Evolutionary conservation across 148 eudicot species (phyloP).

Genomic region (Simmondsia chinensis): DNA sequence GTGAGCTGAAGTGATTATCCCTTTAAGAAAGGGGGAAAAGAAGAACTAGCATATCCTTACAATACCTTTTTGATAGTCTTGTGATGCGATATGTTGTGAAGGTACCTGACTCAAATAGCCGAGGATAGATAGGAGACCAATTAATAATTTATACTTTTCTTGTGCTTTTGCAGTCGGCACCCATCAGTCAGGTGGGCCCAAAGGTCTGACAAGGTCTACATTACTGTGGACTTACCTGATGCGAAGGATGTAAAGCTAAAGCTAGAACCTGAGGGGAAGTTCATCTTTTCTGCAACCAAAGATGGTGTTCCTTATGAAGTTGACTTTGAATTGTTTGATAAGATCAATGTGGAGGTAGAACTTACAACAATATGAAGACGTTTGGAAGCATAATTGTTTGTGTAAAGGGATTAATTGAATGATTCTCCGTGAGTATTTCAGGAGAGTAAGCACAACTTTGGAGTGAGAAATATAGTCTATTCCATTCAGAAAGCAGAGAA

Average conservation of each 20-base stretch:
- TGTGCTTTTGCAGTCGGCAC: constrained; percentile 46
- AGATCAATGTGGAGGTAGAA: constrained; percentile 53
- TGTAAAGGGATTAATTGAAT: background rate
- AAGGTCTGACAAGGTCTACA: constrained; percentile 48
- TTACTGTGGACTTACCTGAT: constrained; percentile 72
- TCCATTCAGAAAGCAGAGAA: constrained; percentile 53
- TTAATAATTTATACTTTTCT: background rate
- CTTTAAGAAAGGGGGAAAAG: too few relatives aligned
- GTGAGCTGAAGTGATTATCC: too few relatives aligned
- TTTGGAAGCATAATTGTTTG: background rate
- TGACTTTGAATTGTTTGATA: constrained; percentile 52
- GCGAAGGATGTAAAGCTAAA: constrained; percentile 74
- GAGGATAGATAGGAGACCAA: too few relatives aligned
- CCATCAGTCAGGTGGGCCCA: constrained; percentile 77
- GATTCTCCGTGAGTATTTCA: constrained; percentile 11
- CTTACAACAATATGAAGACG: too few relatives aligned
- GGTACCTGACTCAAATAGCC: too few relatives aligned
- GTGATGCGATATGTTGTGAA: too few relatives aligned
- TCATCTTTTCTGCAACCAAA: constrained; percentile 51
- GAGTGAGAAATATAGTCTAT: constrained; percentile 47
- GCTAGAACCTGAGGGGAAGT: constrained; percentile 71
- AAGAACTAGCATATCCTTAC: too few relatives aligned
- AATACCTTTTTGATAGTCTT: too few relatives aligned
- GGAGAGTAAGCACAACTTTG: constrained; percentile 58
- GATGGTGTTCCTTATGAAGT: constrained; percentile 49